Evolutionary conservation across 768 basidiomycete genomes (phyloP), one percentile per base, ranked within the genome.

Genomic region (Lactarius trivialis): DNA sequence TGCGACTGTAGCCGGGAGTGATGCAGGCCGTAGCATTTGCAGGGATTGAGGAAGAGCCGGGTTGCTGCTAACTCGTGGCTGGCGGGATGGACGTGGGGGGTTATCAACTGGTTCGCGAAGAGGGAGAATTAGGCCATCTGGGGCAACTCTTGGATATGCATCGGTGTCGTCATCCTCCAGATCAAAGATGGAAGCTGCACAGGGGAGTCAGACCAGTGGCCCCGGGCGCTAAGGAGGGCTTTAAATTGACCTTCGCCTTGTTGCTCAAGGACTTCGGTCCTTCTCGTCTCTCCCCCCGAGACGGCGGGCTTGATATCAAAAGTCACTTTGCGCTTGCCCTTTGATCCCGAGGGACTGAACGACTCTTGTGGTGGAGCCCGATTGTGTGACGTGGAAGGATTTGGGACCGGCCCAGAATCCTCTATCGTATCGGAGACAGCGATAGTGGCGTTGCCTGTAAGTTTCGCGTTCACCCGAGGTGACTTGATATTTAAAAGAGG

Each of bases 1-100:
- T 58, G 79, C 71, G n/a, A 87, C 86, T 32, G 85, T 84, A 15
- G 74, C 74, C 1, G 89, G 89, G n/a, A 90, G 78, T 15, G 89
- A 89, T 4, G 80, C 72, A 1, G 88, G 88, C 33, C 88, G 81
- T 36, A 91, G 73, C 19, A 78, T 74, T 17, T 82, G 79, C 53
- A 89, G 76, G 1, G 85, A 82, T n/a, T 77, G 77, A 1, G 85
- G 81, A 48, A 87, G 70, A 21, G 78, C 78, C 4, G 76, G 72
- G 28, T 69, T 70, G 53, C 68, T 58, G 55, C 66, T 70, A 3
- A 75, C 37, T 70, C 75, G 39, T 15, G 68, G 64, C 33, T 62
- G 63, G 26, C 68, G 70, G 14, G 58, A 54, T 9, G 66, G 69
- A 17, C 73, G 70, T 67, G 62, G 60, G 49, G 65, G 65, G 71